Percentiles rank a stretch among this genome's conserved stretches.
phyloP scores from a whole-genome alignment of 2,329 filamentous ascomycete genomes.

The Teratosphaeria nubilosa region DNA sequence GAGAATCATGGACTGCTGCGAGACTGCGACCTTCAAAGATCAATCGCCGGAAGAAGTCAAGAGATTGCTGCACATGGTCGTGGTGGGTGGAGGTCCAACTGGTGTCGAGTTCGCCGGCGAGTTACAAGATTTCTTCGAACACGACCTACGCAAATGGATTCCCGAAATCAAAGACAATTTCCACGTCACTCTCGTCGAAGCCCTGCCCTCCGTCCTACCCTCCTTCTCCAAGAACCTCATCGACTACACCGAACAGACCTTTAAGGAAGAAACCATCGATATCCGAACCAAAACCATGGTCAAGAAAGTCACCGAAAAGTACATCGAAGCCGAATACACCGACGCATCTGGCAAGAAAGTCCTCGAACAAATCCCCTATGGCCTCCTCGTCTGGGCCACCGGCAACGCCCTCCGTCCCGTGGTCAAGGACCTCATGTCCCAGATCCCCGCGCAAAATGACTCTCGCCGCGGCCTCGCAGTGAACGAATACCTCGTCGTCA shows the following conservation, averaged over 20 bases:
- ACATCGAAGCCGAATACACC: slow-evolving; percentile 79
- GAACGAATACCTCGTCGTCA: slow-evolving; percentile 97
- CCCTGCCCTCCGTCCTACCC: slow-evolving; percentile 84
- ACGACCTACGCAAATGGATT: slow-evolving; percentile 96
- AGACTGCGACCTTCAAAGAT: slow-evolving; percentile 97
- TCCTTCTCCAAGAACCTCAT: slow-evolving; percentile 99
- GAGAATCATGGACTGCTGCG: slow-evolving; percentile 99
- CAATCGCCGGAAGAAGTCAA: slow-evolving; percentile 80
- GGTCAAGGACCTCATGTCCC: slow-evolving; percentile 80
- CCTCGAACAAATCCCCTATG: slow-evolving; percentile 75
- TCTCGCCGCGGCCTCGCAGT: slow-evolving; percentile 90
- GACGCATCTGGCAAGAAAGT: slow-evolving; percentile 77
- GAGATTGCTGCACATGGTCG: slow-evolving; percentile 96
- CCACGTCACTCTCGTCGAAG: slow-evolving; percentile 95
- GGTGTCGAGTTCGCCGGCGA: slow-evolving; percentile 98
- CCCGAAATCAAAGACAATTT: slow-evolving; percentile 92
- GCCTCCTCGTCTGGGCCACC: slow-evolving; percentile 94
- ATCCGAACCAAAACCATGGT: slow-evolving; percentile 97
- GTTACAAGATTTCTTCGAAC: slow-evolving; percentile 96
- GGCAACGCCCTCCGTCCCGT: slow-evolving; percentile 88
- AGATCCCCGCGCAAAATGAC: slow-evolving; percentile 90
- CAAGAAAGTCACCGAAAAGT: slow-evolving; percentile 88
- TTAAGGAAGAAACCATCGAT: slow-evolving; percentile 96
- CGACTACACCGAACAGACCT: slow-evolving; percentile 97
- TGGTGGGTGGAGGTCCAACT: slow-evolving; percentile 73